phyloP scores from a whole-genome alignment of 805 yeast species.

The Candida yuanshanica region DNA sequence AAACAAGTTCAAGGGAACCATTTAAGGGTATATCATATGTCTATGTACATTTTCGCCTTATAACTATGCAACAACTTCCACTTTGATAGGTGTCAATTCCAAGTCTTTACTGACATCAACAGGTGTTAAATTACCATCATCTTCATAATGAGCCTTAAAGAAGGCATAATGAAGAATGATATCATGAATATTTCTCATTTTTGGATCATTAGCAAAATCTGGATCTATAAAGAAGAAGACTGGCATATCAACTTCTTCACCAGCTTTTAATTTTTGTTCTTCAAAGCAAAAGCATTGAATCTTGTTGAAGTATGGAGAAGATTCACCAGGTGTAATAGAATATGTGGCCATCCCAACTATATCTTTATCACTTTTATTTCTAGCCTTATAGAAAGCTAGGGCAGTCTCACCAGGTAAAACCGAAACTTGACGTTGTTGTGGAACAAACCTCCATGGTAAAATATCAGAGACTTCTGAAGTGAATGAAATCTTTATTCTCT shows the following conservation, averaged over 20 bases:
- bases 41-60: background rate
- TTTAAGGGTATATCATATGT: too few relatives aligned
- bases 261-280: slow-evolving; percentile 88
- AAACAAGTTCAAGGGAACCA: too few relatives aligned
- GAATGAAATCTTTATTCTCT: slow-evolving; percentile 76
- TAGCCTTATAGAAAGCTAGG: slow-evolving; percentile 89
- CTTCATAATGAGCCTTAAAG: slow-evolving; percentile 53
- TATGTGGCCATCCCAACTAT: slow-evolving; percentile 98
- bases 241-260: slow-evolving; percentile 99
- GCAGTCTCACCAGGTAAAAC: slow-evolving; percentile 98
- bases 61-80: slow-evolving; percentile 4
- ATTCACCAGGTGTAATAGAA: slow-evolving; percentile 93
- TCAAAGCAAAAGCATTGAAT: slow-evolving; percentile 98
- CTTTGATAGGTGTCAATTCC: slow-evolving; percentile 20
- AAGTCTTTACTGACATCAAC: slow-evolving; percentile 22
- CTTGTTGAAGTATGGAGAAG: slow-evolving; percentile 93
- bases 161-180: slow-evolving; percentile 89
- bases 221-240: slow-evolving; percentile 96
- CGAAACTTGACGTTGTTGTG: slow-evolving; percentile 89
- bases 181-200: slow-evolving; percentile 86
- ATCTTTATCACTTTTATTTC: slow-evolving; percentile 78
- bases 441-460: slow-evolving; percentile 91
- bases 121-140: slow-evolving; percentile 31
- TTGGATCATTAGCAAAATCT: slow-evolving; percentile 88
- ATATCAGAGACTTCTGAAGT: slow-evolving; percentile 88